These are phyloP conservation scores for Meredithiella fracta DNA, from an alignment of 2,329 filamentous ascomycete species.

Conservation along the genomic window DNA sequence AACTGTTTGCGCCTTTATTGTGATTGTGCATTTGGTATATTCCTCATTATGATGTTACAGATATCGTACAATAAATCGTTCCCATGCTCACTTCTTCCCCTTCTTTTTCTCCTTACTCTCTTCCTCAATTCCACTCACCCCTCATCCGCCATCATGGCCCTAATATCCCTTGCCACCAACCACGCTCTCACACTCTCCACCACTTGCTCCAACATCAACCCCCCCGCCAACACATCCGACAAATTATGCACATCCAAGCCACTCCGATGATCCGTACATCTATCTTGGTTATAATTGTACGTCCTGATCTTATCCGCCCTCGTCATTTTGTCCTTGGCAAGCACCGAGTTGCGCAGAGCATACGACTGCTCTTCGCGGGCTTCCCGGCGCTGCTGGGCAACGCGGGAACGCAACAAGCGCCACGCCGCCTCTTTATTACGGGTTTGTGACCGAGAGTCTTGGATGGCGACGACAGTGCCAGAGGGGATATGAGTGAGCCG, in stretches of 20 bases:
- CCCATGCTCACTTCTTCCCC: not conserved
- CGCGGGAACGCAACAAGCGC: conserved; percentile 62
- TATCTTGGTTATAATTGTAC: conserved; percentile 61
- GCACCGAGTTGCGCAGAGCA: conserved; percentile 57
- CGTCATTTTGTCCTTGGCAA: conserved; percentile 67
- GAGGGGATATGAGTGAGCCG: conserved; percentile 82
- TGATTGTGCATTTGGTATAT: no score
- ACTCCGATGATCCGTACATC: conserved; percentile 78
- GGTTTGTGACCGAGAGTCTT: conserved; percentile 80
- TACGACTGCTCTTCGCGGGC: conserved; percentile 68
- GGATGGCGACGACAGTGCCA: conserved; percentile 74
- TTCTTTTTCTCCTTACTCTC: conserved; percentile 12
- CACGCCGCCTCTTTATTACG: conserved; percentile 80
- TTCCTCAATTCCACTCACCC: conserved; percentile 20
- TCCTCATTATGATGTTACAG: no score
- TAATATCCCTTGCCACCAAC: conserved; percentile 59
- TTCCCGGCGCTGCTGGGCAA: conserved; percentile 67
- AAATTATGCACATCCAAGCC: conserved; percentile 66
- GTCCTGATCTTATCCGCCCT: conserved; percentile 87
- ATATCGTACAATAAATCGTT: not conserved
- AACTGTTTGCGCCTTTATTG: no score
- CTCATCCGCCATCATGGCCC: conserved; percentile 52
- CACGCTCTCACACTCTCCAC: conserved; percentile 66
- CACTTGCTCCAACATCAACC: conserved; percentile 51
- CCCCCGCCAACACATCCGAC: conserved; percentile 62